Conservation (phyloP, 192 early-diverging fungal genomes). For the Coemansia sp. region DNA sequence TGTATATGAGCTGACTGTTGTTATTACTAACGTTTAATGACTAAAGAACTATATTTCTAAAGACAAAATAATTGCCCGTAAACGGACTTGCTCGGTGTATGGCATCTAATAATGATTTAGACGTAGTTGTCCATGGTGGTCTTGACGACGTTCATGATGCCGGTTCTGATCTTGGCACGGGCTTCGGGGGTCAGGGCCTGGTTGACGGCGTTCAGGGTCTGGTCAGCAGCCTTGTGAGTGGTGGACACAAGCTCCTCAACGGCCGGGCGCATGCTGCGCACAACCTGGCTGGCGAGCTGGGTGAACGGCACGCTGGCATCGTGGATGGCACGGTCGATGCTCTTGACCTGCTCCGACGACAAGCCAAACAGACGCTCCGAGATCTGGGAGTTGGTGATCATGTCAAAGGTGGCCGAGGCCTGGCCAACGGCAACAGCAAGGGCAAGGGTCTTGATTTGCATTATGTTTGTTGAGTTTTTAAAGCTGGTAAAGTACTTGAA, state of each 20-base stretch:
- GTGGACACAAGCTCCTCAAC: conserved; percentile 36
- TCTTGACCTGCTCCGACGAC: conserved; percentile 53
- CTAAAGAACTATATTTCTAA: conserved; percentile 6
- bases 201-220: conserved; percentile 43
- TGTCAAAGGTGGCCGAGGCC: conserved; percentile 51
- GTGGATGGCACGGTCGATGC: conserved; percentile 51
- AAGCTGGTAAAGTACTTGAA: neutral
- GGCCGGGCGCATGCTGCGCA: conserved; percentile 54
- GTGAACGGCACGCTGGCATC: conserved; percentile 48
- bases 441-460: conserved; percentile 54
- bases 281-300: conserved; percentile 52
- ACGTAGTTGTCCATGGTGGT: conserved; percentile 55
- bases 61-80: neutral
- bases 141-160: conserved; percentile 56
- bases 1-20: neutral
- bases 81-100: neutral
- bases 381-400: conserved; percentile 52
- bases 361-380: conserved; percentile 52
- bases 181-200: conserved; percentile 52
- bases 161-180: conserved; percentile 56
- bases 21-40: conserved; percentile 1
- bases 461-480: conserved; percentile 9
- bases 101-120: conserved; percentile 13
- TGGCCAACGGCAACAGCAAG: conserved; percentile 49
- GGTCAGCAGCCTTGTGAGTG: conserved; percentile 43